Percentiles rank a stretch among this genome's conserved stretches.
These are phyloP conservation scores for Globisporangium paddicum DNA, from an alignment of 352 stramenopile genomes.

Conservation along the genomic window DNA sequence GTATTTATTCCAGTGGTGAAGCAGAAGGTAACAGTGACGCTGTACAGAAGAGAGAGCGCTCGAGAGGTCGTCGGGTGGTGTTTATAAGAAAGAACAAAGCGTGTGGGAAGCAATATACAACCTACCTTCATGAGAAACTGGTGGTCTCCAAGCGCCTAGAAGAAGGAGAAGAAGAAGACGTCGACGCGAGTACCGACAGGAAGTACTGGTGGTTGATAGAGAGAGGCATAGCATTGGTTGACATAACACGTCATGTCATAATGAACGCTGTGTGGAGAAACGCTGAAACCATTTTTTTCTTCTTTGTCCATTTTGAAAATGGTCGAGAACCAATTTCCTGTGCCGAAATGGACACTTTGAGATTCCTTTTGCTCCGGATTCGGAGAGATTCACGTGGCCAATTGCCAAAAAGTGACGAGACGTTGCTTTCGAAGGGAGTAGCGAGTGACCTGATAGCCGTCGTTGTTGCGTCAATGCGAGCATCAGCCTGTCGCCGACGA, in stretches of 20 bases:
- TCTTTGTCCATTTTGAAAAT: neutral
- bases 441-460: no score
- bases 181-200: constrained; percentile 1
- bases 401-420: neutral
- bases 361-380: neutral
- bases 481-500: no score
- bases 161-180: neutral
- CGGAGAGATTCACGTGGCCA: neutral
- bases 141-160: neutral
- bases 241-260: neutral
- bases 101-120: neutral
- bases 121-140: neutral
- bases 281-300: neutral
- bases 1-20: constrained; percentile 13
- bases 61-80: neutral
- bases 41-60: constrained; percentile 10
- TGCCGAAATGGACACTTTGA: neutral
- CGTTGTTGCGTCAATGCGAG: no score
- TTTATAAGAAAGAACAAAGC: constrained; percentile 1
- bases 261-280: no score
- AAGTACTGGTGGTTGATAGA: neutral
- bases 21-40: neutral
- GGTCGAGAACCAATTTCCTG: no score
- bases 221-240: neutral
- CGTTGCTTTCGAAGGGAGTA: neutral